Evolutionary conservation across 495 filamentous ascomycete species (phyloP), one percentile per base, ranked within the genome.

Genomic region (Cetradonia linearis): DNA sequence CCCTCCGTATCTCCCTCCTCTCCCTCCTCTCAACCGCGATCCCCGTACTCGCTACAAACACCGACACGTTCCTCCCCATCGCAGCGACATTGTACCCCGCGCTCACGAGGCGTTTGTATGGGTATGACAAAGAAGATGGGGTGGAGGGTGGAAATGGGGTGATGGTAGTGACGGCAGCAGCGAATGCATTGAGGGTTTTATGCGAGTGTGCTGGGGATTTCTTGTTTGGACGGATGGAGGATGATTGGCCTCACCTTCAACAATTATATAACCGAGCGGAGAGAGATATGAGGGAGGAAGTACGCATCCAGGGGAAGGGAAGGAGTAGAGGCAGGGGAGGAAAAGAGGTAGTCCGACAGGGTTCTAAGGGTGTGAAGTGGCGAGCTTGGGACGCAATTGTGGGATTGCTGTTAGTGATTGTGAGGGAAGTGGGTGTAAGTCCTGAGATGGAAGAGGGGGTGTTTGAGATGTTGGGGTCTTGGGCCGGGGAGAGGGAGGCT

Each of bases 51-150:
- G 80, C 85, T 2, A 74, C 77, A 0, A 83, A 93, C 66, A 86
- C 94, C 68, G 81, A 87, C 53, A 82, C 81, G 14, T 96, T 95
- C 68, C 76, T 98, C 1, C 93, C 93, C 0, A 76, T 96, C 3
- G 83, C 96, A 50, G 89, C 95, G 69, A 86, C 87, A 5, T 72
- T 96, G 28, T 98, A 91, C 89, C 89, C 91, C 0, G 81, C 88
- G 6, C 74, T 95, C 11, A 71, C 87, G 1, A 71, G 79, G 5
- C 79, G 88, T 37, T 77, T 96, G 7, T 78, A 86, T 25, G 55
- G 44, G n/a, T 33, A 31, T 1, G n/a, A 23, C 30, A 10, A 8
- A 3, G 20, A 20, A 44, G n/a, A 44, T n/a, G 18, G 11, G 20
- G n/a, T 9, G 11, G 40, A n/a, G 7, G 7, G 7, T 3, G 40